Evolutionary conservation across 345 rosid genomes (phyloP).

Genomic region (Hirschfeldia incana): DNA sequence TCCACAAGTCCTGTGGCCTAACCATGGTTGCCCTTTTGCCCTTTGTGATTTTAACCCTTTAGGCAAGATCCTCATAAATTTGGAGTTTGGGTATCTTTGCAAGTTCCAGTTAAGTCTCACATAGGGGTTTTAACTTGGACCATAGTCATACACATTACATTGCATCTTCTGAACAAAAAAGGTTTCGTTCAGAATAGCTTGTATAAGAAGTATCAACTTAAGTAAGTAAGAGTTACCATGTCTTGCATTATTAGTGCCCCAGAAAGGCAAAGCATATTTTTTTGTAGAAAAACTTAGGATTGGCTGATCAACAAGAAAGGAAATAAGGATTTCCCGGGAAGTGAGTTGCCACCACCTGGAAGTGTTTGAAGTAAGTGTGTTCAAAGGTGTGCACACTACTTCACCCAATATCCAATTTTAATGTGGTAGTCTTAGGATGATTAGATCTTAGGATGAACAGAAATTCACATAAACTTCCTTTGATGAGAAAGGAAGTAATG

Average conservation of each 20-base stretch:
- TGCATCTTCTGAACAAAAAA: conserved; percentile 43
- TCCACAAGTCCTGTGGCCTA: conserved; percentile 66
- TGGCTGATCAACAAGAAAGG: conserved; percentile 43
- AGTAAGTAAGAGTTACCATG: conserved; percentile 15
- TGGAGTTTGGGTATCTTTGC: conserved; percentile 50
- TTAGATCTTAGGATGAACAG: conserved; percentile 56
- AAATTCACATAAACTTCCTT: conserved; percentile 42
- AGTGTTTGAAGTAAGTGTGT: conserved; percentile 34
- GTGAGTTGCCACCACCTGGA: conserved; percentile 45
- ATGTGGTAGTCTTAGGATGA: conserved; percentile 60
- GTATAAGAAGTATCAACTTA: conserved; percentile 43
- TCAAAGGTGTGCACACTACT: conserved; percentile 53
- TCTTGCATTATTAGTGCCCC: conserved; percentile 39
- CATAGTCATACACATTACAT: conserved; percentile 37
- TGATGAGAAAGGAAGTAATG: conserved; percentile 47
- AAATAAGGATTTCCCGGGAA: conserved; percentile 54
- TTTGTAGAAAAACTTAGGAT: conserved; percentile 50
- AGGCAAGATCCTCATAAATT: conserved; percentile 45
- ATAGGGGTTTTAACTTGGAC: conserved; percentile 53
- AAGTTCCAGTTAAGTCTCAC: conserved; percentile 50
- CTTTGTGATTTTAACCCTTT: conserved; percentile 38
- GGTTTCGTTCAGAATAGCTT: conserved; percentile 52
- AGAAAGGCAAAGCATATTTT: conserved; percentile 40
- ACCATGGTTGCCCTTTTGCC: conserved; percentile 73
- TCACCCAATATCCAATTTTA: conserved; percentile 38